Base-by-base conservation (phyloP, 208 protist species). In the Wallacemonas sp. region DNA sequence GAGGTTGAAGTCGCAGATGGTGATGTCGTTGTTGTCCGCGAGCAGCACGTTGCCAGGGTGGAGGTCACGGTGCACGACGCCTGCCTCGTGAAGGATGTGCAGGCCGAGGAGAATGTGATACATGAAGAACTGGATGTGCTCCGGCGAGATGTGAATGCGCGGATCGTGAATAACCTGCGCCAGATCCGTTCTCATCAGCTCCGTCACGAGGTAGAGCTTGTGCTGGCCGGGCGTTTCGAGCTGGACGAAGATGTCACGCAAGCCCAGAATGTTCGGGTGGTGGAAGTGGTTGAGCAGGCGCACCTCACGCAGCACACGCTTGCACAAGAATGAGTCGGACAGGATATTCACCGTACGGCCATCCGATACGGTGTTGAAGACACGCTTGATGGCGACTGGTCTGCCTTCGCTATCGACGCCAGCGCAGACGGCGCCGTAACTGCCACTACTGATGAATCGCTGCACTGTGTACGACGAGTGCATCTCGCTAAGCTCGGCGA, bases 1-100 rank as follows among this genome's bases (percentile, higher is more conserved):
- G 21, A 99, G 86, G 67, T 98, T 98, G 70, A 99, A 99, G 70
- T 99, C 98, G 54, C 93, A 97, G 16, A 99, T 94, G 49, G 92
- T 97, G 65, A 96, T 93, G 62, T 97, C 90, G 72, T 96, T 97
- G 76, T 98, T 95, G 34, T 94, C 83, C n/a, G 87, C 85, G 4
- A 97, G 76, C 0, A 95, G 84, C 24, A 97, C 79, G 70, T 95
- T 95, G 56, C 90, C 86, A 16, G 92, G 92, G 68, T 96, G 92
- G 26, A 97, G 73, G 70, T 97, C 94, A 26, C 94, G 87, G 74
- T 97, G 94, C n/a, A 97, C 81, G 2, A 97, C 90, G 34, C 85
- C 85, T 6, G 92, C 89, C 56, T 87, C 80, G 64, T 97, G 92
- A 76, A 98, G 86, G 34, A 94, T 97, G 65, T 98, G 96, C 48